Evolutionary conservation across 495 filamentous ascomycete species (phyloP), one percentile per base, ranked within the genome.

Genomic region (Gamarada debralockiae): DNA sequence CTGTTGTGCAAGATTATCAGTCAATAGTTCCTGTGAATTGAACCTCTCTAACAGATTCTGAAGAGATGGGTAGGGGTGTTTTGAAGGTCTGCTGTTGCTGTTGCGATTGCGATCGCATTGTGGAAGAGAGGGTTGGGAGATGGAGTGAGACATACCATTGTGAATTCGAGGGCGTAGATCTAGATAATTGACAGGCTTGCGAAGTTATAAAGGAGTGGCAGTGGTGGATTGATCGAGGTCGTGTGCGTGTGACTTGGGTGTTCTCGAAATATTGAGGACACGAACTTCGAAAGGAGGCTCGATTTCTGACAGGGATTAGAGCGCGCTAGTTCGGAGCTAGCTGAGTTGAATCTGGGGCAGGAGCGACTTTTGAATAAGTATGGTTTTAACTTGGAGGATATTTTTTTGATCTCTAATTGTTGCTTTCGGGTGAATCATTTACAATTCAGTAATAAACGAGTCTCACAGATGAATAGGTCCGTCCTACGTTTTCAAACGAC

Each of bases 1-100:
- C 84, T 88, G 61, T 48, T 55, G 10, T 5, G 10, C 10, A 5
- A 29, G 5, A 29, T 29, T 29, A 29, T 29, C 27, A 29, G 27
- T 29, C 4, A 29, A 9, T 23, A 14, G 6, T 47, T 31, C 43
- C 4, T 29, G 24, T 6, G 24, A 33, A 31, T 17, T 29, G 44
- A 23, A 13, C 14, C 6, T 18, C 5, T 6, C 29, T 4, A 12
- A 27, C 3, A 18, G 9, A 47, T 15, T 21, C 3, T 21, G 40
- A 22, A 23, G 4, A 21, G 20, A 15, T 15, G 40, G 22, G 17
- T 21, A 21, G 3, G 40, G 10, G 17, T 29, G 38, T 31, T n/a
- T n/a, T n/a, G 27, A 29, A 37, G 23, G 41, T 21, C 24, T 31
- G 31, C n/a, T 7, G 47, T 22, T 43, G 15, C 17, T 4, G 27